Evolutionary conservation across 2,329 filamentous ascomycete species (phyloP).

Genomic region (Talaromyces marneffei): DNA sequence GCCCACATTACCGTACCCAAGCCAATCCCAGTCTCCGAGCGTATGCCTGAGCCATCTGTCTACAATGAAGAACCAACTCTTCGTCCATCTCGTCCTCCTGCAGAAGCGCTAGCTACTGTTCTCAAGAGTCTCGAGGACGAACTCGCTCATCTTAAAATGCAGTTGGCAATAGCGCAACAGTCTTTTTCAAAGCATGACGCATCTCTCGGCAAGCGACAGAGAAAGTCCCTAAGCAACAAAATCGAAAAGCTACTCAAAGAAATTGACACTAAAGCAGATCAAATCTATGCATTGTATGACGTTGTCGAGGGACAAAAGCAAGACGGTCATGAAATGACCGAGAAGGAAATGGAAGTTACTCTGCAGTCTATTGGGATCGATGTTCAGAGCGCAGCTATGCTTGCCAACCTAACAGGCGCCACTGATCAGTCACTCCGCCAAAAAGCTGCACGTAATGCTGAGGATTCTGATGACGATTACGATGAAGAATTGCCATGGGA

Average conservation of each 20-base stretch:
- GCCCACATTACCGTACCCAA: conserved; percentile 40
- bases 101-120: conserved; percentile 69
- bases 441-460: not conserved
- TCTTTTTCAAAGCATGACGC: conserved; percentile 63
- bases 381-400: conserved; percentile 14
- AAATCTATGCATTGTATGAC: conserved; percentile 78
- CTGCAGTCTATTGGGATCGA: conserved; percentile 45
- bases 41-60: conserved; percentile 36
- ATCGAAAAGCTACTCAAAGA: conserved; percentile 58
- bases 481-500: conserved; percentile 39
- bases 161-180: conserved; percentile 57
- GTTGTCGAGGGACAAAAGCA: conserved; percentile 74
- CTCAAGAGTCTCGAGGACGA: conserved; percentile 79
- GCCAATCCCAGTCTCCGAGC: conserved; percentile 47
- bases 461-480: conserved; percentile 26
- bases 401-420: conserved; percentile 25
- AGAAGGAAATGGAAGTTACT: conserved; percentile 60
- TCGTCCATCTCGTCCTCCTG: conserved; percentile 61
- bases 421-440: conserved; percentile 13
- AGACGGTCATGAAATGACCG: conserved; percentile 57
- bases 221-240: conserved; percentile 55
- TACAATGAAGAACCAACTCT: conserved; percentile 56
- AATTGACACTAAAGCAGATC: conserved; percentile 68
- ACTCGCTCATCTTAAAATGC: conserved; percentile 66
- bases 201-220: conserved; percentile 58